Conservation (phyloP, 2,329 filamentous ascomycete species). For the Blastomyces parvus region DNA sequence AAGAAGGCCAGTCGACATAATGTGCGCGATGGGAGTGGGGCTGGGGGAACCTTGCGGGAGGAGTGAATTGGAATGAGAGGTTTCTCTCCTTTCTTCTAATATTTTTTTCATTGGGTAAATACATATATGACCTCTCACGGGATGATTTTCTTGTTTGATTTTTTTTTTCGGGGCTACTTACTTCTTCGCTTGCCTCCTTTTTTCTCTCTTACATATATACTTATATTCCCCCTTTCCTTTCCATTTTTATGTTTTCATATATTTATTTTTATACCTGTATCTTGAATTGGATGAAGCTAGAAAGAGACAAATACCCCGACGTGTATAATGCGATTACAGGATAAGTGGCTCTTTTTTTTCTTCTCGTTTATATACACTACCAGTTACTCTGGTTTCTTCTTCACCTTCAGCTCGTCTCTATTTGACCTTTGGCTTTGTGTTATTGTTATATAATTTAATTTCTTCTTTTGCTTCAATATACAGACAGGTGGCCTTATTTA, state of each 20-base stretch:
- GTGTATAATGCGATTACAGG: background rate
- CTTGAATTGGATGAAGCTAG: background rate
- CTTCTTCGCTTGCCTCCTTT: background rate
- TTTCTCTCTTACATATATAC: slow-evolving; percentile 1
- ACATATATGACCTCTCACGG: background rate
- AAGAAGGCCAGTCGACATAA: slow-evolving; percentile 55
- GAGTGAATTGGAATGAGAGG: slow-evolving; percentile 22
- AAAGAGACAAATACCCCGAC: background rate
- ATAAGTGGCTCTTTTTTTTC: background rate
- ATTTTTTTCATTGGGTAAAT: slow-evolving; percentile 4
- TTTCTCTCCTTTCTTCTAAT: background rate
- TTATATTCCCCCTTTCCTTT: slow-evolving; percentile 1
- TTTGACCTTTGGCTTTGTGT: background rate
- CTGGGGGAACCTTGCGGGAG: slow-evolving; percentile 25
- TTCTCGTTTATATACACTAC: background rate
- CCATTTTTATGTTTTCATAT: slow-evolving; percentile 4
- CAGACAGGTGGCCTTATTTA: background rate
- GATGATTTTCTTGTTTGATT: background rate
- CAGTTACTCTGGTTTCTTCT: background rate
- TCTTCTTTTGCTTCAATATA: background rate
- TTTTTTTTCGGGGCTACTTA: background rate
- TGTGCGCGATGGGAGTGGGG: slow-evolving; percentile 24
- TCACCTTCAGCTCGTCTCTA: background rate
- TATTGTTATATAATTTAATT: background rate
- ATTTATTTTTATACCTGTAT: slow-evolving; percentile 6